Base-by-base conservation (phyloP, 805 yeast species). In the Wilhelminamyces savonicus region DNA sequence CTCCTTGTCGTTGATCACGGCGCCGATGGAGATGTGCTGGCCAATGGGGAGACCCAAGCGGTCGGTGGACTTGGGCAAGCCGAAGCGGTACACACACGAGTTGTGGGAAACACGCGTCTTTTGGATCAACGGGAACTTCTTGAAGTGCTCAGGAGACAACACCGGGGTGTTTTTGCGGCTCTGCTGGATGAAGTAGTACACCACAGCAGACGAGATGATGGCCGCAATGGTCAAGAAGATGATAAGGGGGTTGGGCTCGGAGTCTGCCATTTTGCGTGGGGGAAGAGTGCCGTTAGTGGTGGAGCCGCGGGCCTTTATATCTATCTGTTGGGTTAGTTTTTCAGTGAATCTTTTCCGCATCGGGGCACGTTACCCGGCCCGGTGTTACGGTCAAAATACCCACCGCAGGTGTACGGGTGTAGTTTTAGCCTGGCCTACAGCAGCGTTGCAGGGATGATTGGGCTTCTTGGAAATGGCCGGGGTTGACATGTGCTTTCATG, bases 21-120 rank as follows among this genome's bases (percentile, higher is more conserved):
- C 90, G 13, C 75, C 74, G 45, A 88, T 76, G 26, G 86, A 74
- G 51, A 90, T 80, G 55, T 90, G 97, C 63, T 90, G 97, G 31
- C 97, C 97, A 49, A 85, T 80, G 33, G 96, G 96, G 41, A 90
- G 70, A 7, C 96, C 96, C 39, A 90, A 71, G 26, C 76, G 66
- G 52, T 83, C 87, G 30, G 74, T 69, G 21, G 78, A 69, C 39
- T 72, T 69, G 30, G 95, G 95, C 44, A 90, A 71, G 9, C 80
- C 84, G 51, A 90, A 86, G 50, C 88, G 74, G 62, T 85, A 84
- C 35, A 86, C 59, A 26, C 88, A 83, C 16, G 94, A 73, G 59
- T 88, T 86, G 55, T 83, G 90, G 23, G 82, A 70, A 15, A 90
- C 66, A 23, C 78, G 69, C 16, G 81, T 78, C 62, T 84, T 87